Percentiles rank a stretch among this genome's conserved stretches.
These are phyloP conservation scores for Monoraphidium neglectum DNA, from an alignment of 139 green algal genomes.

Conservation along the genomic window DNA sequence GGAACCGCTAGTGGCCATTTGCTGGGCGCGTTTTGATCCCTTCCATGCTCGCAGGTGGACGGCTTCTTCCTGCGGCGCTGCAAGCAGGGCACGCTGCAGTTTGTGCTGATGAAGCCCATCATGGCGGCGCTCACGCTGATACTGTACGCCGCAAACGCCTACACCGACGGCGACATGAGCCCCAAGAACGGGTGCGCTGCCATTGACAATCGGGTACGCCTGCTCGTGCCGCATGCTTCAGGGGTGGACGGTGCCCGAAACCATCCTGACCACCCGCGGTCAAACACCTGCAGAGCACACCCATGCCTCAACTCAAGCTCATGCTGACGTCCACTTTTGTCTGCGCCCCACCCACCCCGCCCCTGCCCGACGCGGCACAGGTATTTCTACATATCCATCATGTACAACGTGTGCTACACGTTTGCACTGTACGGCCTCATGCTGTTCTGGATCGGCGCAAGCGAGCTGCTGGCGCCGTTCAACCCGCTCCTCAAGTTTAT, in stretches of 20 bases:
- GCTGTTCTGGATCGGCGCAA: slow-evolving; percentile 94
- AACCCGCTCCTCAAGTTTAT: slow-evolving; percentile 96
- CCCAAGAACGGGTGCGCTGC: slow-evolving; percentile 51
- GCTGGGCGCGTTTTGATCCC: too few species aligned
- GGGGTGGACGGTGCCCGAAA: too few species aligned
- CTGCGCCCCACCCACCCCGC: too few species aligned
- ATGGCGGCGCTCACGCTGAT: slow-evolving; percentile 82
- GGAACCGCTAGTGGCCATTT: too few species aligned
- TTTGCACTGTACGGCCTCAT: slow-evolving; percentile 90
- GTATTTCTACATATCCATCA: slow-evolving; percentile 82
- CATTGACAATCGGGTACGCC: too few species aligned
- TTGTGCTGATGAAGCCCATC: slow-evolving; percentile 95
- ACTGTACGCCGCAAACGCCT: slow-evolving; percentile 75
- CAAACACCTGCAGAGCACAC: too few species aligned
- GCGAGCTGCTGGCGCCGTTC: slow-evolving; percentile 90
- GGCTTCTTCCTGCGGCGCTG: slow-evolving; percentile 37
- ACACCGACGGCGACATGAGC: slow-evolving; percentile 85
- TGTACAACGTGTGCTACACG: slow-evolving; percentile 97
- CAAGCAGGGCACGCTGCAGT: slow-evolving; percentile 93
- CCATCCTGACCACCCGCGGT: too few species aligned
- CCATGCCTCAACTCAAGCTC: too few species aligned
- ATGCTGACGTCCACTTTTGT: too few species aligned
- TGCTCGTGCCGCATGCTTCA: too few species aligned
- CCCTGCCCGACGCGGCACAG: too few species aligned
- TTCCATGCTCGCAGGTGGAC: not conserved